Evolutionary conservation across 2,329 filamentous ascomycete species (phyloP), one percentile per base, ranked within the genome.

Genomic region (Aschersonia sp.): DNA sequence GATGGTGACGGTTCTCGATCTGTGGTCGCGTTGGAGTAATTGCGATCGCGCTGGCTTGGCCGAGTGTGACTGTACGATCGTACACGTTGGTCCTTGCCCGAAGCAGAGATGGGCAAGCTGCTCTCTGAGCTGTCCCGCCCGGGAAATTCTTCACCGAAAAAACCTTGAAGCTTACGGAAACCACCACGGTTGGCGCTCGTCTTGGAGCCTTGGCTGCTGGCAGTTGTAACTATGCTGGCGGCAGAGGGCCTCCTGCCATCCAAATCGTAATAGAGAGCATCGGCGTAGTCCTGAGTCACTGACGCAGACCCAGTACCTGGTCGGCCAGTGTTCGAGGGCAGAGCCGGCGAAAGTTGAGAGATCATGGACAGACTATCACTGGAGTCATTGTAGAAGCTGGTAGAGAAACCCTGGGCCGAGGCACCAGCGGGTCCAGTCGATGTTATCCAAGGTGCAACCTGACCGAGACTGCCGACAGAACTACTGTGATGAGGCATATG

Each of bases 81-180:
- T 51, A 75, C 75, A 52, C 80, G 77, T 57, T 76, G 74, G 55
- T 84, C 78, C 62, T 79, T 80, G 55, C 60, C 61, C 50, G 61
- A 58, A 53, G 63, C 59, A 46, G 68, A 71, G 51, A 66, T 67
- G 51, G 72, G 67, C 57, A 85, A 65, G 65, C 78, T 82, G 55
- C 77, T 75, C 50, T 94, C 86, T 47, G 85, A 89, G 53, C 82
- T 82, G 60, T 89, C 84, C 54, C 77, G 73, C 40, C 77, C 78
- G 50, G 80, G 79, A 63, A 85, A 88, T 60, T 95, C 89, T 57
- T 96, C 91, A 44, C 91, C 89, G 66, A 96, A 94, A 62, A 96
- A 91, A 42, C 84, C 86, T 60, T 92, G 86, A 53, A 95, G 72
- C 66, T 91, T 92, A 65, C 89, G 89, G 49, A 84, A 76, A 46